Conservation (phyloP, 192 early-diverging fungal species). For the Coemansia sp. region DNA sequence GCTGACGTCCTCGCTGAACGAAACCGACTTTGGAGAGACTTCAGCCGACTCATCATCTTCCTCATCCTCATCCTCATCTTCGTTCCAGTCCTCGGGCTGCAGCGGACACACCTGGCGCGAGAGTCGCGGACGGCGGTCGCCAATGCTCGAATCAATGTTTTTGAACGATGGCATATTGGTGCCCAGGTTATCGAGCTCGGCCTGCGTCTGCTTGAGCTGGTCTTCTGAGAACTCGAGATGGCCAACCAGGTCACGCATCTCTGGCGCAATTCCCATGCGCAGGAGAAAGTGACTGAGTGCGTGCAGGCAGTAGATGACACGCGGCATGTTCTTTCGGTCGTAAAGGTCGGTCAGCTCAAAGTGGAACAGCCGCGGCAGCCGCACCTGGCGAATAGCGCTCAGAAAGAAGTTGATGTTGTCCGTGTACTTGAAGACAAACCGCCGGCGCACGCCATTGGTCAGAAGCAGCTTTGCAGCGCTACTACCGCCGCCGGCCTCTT, state of each 20-base stretch:
- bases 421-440: conserved; percentile 90
- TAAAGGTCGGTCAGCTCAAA: conserved; percentile 98
- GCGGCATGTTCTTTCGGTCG: conserved; percentile 98
- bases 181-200: conserved; percentile 79
- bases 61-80: conserved; percentile 26
- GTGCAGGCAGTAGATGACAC: conserved; percentile 98
- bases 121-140: conserved; percentile 35
- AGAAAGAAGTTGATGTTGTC: conserved; percentile 98
- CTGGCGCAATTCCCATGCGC: conserved; percentile 77
- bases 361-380: conserved; percentile 90
- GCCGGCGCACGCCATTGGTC: conserved; percentile 46
- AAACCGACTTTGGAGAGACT: background rate
- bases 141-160: conserved; percentile 66
- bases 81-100: conserved; percentile 30
- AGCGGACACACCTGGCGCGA: conserved; percentile 52
- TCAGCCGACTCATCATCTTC: conserved; percentile 19
- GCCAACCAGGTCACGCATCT: conserved; percentile 91
- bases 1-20: conserved; percentile 22
- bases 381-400: conserved; percentile 70
- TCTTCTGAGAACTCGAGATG: conserved; percentile 85
- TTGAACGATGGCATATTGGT: conserved; percentile 88
- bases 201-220: conserved; percentile 65
- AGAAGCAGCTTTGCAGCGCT: background rate
- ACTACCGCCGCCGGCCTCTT: background rate
- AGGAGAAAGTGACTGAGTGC: conserved; percentile 93